Conservation (phyloP, 148 eudicot genomes). For the Rhododendron williamsianum region DNA sequence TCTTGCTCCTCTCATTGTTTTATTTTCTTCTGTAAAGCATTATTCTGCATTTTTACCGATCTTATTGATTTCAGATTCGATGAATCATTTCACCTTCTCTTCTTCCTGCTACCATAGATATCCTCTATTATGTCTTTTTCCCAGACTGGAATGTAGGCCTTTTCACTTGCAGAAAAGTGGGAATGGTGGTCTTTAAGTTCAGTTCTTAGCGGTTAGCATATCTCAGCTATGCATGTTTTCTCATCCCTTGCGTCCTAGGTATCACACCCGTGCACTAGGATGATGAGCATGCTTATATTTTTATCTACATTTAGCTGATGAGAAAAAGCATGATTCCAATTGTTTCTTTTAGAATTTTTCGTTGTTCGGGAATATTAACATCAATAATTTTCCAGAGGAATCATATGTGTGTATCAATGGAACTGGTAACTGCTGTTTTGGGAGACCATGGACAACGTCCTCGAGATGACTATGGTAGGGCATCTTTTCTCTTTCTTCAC, state of each 20-base stretch:
- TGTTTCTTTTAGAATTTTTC: background rate
- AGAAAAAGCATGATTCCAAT: background rate
- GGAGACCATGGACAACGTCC: conserved; percentile 99
- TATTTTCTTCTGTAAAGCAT: background rate
- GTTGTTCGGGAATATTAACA: background rate
- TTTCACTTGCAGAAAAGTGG: background rate
- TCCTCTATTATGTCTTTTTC: background rate
- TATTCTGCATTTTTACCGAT: background rate
- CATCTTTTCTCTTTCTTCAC: background rate
- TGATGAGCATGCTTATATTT: background rate
- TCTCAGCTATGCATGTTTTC: background rate
- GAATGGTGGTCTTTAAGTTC: background rate
- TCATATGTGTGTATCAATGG: conserved; percentile 89
- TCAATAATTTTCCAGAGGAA: conserved; percentile 41
- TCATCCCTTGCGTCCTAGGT: background rate
- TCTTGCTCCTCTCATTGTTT: background rate
- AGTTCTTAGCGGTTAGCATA: background rate
- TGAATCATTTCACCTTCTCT: background rate
- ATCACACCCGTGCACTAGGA: background rate
- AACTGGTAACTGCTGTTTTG: conserved; percentile 92
- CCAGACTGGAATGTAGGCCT: background rate
- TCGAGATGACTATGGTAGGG: conserved; percentile 72
- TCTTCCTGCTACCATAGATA: background rate
- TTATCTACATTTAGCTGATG: background rate
- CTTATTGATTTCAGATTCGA: background rate